Evolutionary conservation across 139 green algal species (phyloP), one percentile per base, ranked within the genome.

Genomic region (Asterochloris sp.): DNA sequence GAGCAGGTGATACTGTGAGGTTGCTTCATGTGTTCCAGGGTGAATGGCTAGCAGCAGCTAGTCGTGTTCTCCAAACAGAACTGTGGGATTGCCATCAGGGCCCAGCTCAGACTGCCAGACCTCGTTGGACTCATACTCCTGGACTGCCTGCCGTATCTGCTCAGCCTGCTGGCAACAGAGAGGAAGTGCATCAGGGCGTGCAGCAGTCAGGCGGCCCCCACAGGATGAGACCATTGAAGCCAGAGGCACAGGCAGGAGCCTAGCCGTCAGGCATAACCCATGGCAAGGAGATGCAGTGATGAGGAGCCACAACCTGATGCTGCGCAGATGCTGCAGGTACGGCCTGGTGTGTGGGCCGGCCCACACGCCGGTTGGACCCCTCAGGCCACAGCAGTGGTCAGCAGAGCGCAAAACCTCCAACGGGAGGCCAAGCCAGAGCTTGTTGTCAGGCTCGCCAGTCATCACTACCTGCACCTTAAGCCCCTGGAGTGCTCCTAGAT

Each of bases 51-150:
- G 17, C n/a, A 61, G 19, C 23, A 19, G 10, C 9, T 38, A 19
- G 69, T 76, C 69, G 29, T 80, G 15, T 19, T 47, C 60, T 21
- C 76, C 76, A 17, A 80, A 62, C 54, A 80, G 23, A 54, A 80
- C 68, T 11, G 76, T 62, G 21, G 76, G 76, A 21, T 80, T 80
- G 60, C 76, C 76, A 69, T 62, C 38, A 13, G 76, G 60, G 68
- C 68, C 76, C 26, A n/a, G 19, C 24, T 80, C 76, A n/a, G 68
- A 62, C 15, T 69, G 19, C 76, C 76, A 80, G 23, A 80, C 76
- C 23, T 26, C 60, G 38, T 62, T 69, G 23, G 76, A 80, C 24
- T 28, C 54, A 54, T 80, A 80, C 24, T 80, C 76, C 24, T 80
- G 60, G 14, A 80, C 60, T 28, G 54, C 68, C 60, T 80, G 76